Conservation (phyloP, 345 rosid genomes). For the Salix viminalis region DNA sequence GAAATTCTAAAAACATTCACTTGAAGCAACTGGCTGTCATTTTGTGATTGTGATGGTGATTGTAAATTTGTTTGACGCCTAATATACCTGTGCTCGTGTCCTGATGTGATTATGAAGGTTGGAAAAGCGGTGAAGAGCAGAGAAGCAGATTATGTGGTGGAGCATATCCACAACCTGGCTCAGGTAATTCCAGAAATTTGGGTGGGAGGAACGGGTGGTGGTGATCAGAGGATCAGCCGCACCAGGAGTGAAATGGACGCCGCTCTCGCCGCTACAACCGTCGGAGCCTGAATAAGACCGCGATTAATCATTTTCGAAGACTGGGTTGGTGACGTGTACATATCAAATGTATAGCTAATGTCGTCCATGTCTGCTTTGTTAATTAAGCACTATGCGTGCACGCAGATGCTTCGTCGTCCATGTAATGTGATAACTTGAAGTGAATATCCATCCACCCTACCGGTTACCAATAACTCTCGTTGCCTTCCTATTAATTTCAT, state of each 20-base stretch:
- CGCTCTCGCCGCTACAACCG: slow-evolving; percentile 37
- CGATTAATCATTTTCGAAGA: neutral
- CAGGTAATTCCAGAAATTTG: slow-evolving; percentile 69
- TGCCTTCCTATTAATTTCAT: neutral
- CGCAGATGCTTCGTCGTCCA: neutral
- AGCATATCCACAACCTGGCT: slow-evolving; percentile 36
- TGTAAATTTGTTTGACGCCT: neutral
- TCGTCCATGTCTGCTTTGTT: neutral
- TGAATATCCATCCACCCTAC: neutral
- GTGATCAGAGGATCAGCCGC: slow-evolving; percentile 34
- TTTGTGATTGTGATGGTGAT: neutral
- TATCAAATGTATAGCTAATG: neutral
- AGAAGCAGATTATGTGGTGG: slow-evolving; percentile 69
- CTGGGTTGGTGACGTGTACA: slow-evolving; percentile 3
- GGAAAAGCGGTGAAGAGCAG: slow-evolving; percentile 55
- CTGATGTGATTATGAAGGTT: slow-evolving; percentile 35
- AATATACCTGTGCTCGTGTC: neutral
- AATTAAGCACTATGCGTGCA: neutral
- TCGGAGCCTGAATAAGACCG: slow-evolving; percentile 44
- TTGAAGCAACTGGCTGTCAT: neutral
- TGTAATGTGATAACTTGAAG: neutral
- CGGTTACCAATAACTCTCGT: neutral
- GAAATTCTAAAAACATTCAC: neutral
- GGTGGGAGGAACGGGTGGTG: slow-evolving; percentile 29
- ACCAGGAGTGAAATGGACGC: slow-evolving; percentile 51